Evolutionary conservation across 1,139 yeast species (phyloP).

Genomic region (Debaryomyces sp.): DNA sequence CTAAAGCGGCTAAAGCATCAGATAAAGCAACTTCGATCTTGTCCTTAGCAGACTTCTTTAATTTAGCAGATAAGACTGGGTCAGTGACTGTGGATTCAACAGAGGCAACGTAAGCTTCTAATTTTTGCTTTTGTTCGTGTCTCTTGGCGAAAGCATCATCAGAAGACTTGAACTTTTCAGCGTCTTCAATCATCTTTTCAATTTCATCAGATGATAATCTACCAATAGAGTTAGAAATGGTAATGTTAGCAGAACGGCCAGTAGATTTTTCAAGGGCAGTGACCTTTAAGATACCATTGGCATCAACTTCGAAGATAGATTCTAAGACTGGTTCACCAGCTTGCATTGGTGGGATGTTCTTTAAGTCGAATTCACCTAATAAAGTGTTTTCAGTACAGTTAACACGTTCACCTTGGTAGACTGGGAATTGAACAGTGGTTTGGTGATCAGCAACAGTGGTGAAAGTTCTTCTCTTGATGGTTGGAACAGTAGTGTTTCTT

Average conservation of each 20-base stretch:
- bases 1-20: conserved; percentile 97
- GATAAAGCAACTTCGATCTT: conserved; percentile 98
- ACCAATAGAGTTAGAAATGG: conserved; percentile 99
- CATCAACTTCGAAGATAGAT: conserved; percentile 99
- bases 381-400: conserved; percentile 99
- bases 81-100: conserved; percentile 97
- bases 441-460: conserved; percentile 99
- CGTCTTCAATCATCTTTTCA: conserved; percentile 98
- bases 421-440: conserved; percentile 99
- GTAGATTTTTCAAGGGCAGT: conserved; percentile 99
- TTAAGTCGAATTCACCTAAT: conserved; percentile 99
- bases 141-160: conserved; percentile 99
- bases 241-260: conserved; percentile 99
- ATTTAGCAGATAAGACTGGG: conserved; percentile 97
- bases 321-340: conserved; percentile 99
- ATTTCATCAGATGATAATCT: conserved; percentile 97
- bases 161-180: conserved; percentile 98
- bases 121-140: conserved; percentile 99
- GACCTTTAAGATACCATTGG: conserved; percentile 99
- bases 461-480: conserved; percentile 99
- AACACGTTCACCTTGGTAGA: conserved; percentile 99
- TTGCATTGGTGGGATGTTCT: conserved; percentile 98
- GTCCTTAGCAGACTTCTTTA: conserved; percentile 97
- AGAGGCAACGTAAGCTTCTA: conserved; percentile 98
- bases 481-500: conserved; percentile 99